Percentiles rank a stretch among this genome's conserved stretches.
Evolutionary conservation across 2,329 filamentous ascomycete species (phyloP).

Genomic region (Mariannaea elegans): DNA sequence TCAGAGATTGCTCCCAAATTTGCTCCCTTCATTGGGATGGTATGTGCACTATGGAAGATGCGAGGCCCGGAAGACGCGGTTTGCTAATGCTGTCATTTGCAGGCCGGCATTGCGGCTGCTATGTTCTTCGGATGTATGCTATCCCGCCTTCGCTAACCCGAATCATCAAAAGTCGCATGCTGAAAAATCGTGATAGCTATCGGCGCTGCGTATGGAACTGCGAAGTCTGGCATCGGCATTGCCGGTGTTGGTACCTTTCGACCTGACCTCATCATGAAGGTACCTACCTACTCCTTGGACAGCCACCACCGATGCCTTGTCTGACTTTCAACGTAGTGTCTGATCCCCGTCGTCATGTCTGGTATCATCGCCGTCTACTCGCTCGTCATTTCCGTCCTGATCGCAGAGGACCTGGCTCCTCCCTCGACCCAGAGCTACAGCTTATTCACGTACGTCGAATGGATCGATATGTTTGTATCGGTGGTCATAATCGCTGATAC

Average conservation of each 20-base stretch:
- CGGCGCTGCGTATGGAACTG: slow-evolving; percentile 87
- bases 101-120: slow-evolving; percentile 81
- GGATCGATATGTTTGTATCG: neutral
- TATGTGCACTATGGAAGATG: slow-evolving; percentile 54
- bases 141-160: slow-evolving; percentile 26
- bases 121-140: slow-evolving; percentile 85
- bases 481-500: slow-evolving; percentile 27
- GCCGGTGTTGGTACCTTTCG: slow-evolving; percentile 85
- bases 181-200: slow-evolving; percentile 54
- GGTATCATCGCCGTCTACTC: slow-evolving; percentile 99
- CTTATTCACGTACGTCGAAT: slow-evolving; percentile 75
- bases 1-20: slow-evolving; percentile 78
- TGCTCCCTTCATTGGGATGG: slow-evolving; percentile 89
- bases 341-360: slow-evolving; percentile 95
- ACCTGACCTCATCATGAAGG: slow-evolving; percentile 92
- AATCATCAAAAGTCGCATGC: slow-evolving; percentile 32
- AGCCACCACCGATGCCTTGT: neutral
- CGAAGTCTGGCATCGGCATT: slow-evolving; percentile 89
- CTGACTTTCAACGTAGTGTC: slow-evolving; percentile 63
- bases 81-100: slow-evolving; percentile 38
- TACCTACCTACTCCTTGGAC: slow-evolving; percentile 51
- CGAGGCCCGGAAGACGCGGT: slow-evolving; percentile 24
- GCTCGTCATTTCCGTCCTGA: slow-evolving; percentile 95
- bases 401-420: slow-evolving; percentile 86
- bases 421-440: slow-evolving; percentile 74